phyloP scores from a whole-genome alignment of 169 alveolate genomes.

The Plasmodium inui region DNA sequence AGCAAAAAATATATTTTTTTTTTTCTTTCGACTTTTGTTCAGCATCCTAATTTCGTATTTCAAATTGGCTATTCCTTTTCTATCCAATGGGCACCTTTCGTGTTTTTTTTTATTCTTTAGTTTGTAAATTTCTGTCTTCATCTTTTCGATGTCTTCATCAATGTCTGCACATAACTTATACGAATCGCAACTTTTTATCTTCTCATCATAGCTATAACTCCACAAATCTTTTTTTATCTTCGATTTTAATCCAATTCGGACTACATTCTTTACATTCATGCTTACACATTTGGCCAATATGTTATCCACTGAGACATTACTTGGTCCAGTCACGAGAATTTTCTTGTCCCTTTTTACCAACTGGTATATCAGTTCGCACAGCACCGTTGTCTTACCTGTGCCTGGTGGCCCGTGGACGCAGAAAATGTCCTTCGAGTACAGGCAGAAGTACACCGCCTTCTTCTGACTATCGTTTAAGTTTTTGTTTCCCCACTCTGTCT shows the following conservation, averaged over 20 bases:
- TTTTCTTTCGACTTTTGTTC: slow-evolving; percentile 50
- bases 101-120: slow-evolving; percentile 56
- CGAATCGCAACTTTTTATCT: slow-evolving; percentile 68
- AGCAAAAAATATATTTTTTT: slow-evolving; percentile 40
- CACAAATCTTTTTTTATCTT: slow-evolving; percentile 41
- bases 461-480: slow-evolving; percentile 41
- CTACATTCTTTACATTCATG: slow-evolving; percentile 29
- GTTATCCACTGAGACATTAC: slow-evolving; percentile 72
- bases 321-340: slow-evolving; percentile 63
- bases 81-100: slow-evolving; percentile 10
- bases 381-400: slow-evolving; percentile 72
- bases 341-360: slow-evolving; percentile 8
- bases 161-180: slow-evolving; percentile 64
- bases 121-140: slow-evolving; percentile 40
- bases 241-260: slow-evolving; percentile 54
- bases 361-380: slow-evolving; percentile 64
- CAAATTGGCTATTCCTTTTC: slow-evolving; percentile 35
- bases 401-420: slow-evolving; percentile 77
- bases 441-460: slow-evolving; percentile 58
- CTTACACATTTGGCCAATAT: slow-evolving; percentile 33
- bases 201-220: slow-evolving; percentile 65
- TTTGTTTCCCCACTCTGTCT: slow-evolving; percentile 42
- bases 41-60: slow-evolving; percentile 53
- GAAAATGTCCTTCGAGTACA: slow-evolving; percentile 51
- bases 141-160: slow-evolving; percentile 57